phyloP scores from a whole-genome alignment of 257 asterid species.

The Jacaranda copaia region DNA sequence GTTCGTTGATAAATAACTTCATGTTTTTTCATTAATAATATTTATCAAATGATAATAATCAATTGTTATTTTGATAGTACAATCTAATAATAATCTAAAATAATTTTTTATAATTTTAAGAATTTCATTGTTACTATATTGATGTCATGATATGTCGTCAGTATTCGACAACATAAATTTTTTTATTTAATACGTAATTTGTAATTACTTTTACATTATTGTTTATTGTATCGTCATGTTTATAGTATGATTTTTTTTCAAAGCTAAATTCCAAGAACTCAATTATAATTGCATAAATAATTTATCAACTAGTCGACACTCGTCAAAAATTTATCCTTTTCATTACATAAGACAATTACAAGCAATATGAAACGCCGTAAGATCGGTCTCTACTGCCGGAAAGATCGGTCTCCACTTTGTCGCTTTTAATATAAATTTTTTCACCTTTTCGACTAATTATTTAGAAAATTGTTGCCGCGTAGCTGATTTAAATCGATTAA shows the following conservation, averaged over 20 bases:
- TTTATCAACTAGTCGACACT: background rate
- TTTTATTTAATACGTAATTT: no score
- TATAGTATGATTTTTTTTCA: background rate
- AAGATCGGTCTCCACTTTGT: slow-evolving; percentile 18
- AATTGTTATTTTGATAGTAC: no score
- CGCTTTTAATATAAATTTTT: background rate
- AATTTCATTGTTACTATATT: no score
- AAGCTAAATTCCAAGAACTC: background rate
- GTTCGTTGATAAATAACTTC: no score
- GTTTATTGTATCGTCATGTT: no score
- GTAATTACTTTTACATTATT: no score
- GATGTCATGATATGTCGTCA: no score
- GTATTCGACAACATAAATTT: no score
- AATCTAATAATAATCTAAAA: no score
- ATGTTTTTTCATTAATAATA: no score
- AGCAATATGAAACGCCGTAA: slow-evolving; percentile 22
- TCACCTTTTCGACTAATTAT: slow-evolving; percentile 24
- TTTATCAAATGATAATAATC: no score
- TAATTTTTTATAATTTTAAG: no score
- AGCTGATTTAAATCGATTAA: slow-evolving; percentile 30
- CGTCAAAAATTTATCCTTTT: slow-evolving; percentile 19
- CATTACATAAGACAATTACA: slow-evolving; percentile 21
- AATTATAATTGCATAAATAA: background rate
- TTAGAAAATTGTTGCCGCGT: slow-evolving; percentile 7
- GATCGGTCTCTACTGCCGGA: slow-evolving; percentile 6